Base-by-base conservation (phyloP, 2,329 filamentous ascomycete species). In the Diaporthe capsici region DNA sequence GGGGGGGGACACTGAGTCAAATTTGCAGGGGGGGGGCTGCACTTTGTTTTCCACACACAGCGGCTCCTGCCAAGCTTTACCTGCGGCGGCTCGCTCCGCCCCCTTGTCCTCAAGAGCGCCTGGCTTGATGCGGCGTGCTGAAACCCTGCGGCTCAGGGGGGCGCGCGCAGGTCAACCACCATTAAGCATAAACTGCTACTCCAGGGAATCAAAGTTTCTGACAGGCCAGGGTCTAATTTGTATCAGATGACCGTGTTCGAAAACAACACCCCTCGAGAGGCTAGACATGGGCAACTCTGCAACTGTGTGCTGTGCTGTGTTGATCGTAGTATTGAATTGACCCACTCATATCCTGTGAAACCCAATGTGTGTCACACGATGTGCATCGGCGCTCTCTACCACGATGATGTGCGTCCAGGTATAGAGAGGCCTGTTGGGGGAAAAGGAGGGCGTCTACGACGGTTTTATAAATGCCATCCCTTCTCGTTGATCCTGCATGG, bases 301-400 rank as follows among this genome's bases (percentile, higher is more conserved):
- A 28, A 22, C 63, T 51, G 44, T 17, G 44, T 31, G 25, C 17
- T 55, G 63, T 25, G 44, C 47, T 25, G 47, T 42, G 44, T 68
- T 53, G 65, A 25, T 53, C 31, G 31, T 70, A n/a, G 22, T 8
- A 39, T 55, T 51, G 5, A 34, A 20, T 1, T 34, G 65, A 55
- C 49, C 65, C 65, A 70, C 65, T 70, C 34, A 13, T 15, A 9
- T 55, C 65, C 65, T 39, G 25, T 74, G 72, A 68, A 74, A 74
- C 72, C 61, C 61, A 55, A 47, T 57, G 25, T 34, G 72, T 73
- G 51, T 53, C 72, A 73, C 37, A 57, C 72, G 57, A 47, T 53
- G 42, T 6, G 2, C 28, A 34, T 44, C 68, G 55, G 37, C 68
- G 68, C 68, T n/a, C 20, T 72, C 31, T 28, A 55, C n/a, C 65